Evolutionary conservation across 306 rosid genomes (phyloP), one percentile per base, ranked within the genome.

Genomic region (Crotalaria pallida): DNA sequence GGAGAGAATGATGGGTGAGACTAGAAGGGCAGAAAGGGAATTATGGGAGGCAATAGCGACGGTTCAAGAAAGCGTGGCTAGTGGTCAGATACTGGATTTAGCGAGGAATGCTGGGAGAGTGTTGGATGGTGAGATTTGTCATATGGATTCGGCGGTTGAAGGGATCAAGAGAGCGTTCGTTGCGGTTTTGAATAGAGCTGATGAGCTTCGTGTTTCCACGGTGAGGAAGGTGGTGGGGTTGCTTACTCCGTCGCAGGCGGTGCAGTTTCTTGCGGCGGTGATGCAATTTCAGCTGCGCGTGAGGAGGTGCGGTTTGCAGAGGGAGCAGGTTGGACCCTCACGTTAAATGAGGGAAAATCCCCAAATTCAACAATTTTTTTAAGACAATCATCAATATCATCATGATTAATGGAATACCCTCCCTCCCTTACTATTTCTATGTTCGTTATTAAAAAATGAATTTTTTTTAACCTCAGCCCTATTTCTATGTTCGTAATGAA

Each of bases 231-330:
- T 65, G 41, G 60, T 80, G 49, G 84, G 19, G 65, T 53, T 82
- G 12, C 61, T 82, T 7, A 67, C 22, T 0, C 48, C 75, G 19
- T 29, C 34, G 21, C 87, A 84, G 69, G 77, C 67, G 18, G 75
- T 86, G 15, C 66, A 43, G 67, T 77, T 84, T 40, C 57, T 86
- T 31, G 67, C 75, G 4, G 80, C 79, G 13, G 77, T 77, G 6
- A 60, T 61, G 0, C 11, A 67, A 53, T 82, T 82, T 67, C 92
- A 87, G 67, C 24, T 79, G 0, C 31, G 68, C 0, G 31, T 64
- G 0, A 59, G 85, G 34, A 65, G 69, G 13, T 74, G 68, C 65
- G 83, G 85, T 3, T 2, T 69, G 27, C 48, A 43, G n/a, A 36
- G 6, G 10, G 73, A 51, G 15, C 11, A 36, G 7, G 43, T 0